Base-by-base conservation (phyloP, 2,329 filamentous ascomycete genomes). In the Aspergillus clavatus region DNA sequence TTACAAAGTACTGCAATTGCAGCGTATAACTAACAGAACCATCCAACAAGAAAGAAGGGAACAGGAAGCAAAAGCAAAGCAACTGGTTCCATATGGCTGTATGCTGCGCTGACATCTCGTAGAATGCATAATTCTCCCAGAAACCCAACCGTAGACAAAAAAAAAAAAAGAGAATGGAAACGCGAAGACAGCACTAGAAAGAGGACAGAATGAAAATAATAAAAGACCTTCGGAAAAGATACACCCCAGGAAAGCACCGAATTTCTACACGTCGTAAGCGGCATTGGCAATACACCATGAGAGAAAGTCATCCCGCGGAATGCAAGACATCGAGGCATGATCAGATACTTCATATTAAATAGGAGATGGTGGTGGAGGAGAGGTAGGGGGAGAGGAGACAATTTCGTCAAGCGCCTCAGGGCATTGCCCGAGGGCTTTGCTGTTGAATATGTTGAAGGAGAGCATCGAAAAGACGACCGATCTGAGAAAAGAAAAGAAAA, bases 391-490 rank as follows among this genome's bases (percentile, higher is more conserved):
- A 38, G 37, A 47, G 44, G 40, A 43, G 38, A 40, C 23, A 38
- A 41, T 33, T 16, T 28, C 37, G 37, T 47, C 37, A 35, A 51
- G 41, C 49, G 5, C 51, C 51, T 52, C 61, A 67, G 33, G 65
- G 47, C 38, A 67, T 50, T 23, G 63, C 61, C 43, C 69, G 62
- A 38, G 75, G 75, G 62, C 74, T 77, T 56, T 72, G 69, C 47
- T 72, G 69, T 48, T 72, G 69, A 43, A 72, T 72, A 45, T 72
- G 69, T 49, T 70, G 68, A 43, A 71, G 63, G 47, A 72, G 66
- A 37, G 69, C 68, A 55, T 72, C 68, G 40, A 72, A 72, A 10
- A 72, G 66, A 51, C 69, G 68, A 46, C 67, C 68, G 53, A 72
- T 72, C 69, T 72, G 40, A 11, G n/a, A n/a, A n/a, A n/a, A n/a